Conservation (phyloP, 495 filamentous ascomycete species). For the Staphylotrichum longicolle region DNA sequence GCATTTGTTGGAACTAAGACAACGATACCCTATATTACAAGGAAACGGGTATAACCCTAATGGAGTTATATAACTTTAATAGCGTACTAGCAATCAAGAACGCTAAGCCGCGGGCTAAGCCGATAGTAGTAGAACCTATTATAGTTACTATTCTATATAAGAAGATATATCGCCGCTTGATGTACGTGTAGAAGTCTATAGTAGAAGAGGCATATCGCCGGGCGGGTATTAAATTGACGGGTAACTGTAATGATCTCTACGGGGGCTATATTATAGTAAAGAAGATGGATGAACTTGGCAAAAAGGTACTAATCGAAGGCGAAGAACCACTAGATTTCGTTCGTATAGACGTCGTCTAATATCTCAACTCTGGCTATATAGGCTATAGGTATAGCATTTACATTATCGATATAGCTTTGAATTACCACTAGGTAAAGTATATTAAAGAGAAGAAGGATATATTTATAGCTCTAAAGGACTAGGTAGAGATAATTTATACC, state of each 20-base stretch:
- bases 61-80: neutral
- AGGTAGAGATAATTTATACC: neutral
- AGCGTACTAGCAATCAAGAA: neutral
- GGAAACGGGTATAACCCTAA: neutral
- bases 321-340: too few relatives aligned
- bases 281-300: too few relatives aligned
- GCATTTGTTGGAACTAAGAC: neutral
- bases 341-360: too few relatives aligned
- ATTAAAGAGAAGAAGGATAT: too few relatives aligned
- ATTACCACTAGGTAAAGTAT: too few relatives aligned
- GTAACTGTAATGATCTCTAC: neutral
- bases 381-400: too few relatives aligned
- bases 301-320: too few relatives aligned
- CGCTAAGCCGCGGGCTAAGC: neutral
- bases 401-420: too few relatives aligned
- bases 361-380: too few relatives aligned
- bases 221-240: neutral
- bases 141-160: neutral
- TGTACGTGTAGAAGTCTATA: neutral
- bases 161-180: neutral
- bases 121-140: neutral
- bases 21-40: neutral
- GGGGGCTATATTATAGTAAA: too few relatives aligned
- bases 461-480: neutral
- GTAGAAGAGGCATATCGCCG: neutral